A percentile compares a stretch with the other conserved stretches of the same genome.
phyloP scores from a whole-genome alignment of 106 monocot genomes.

The Alisma plantagoaquatica region DNA sequence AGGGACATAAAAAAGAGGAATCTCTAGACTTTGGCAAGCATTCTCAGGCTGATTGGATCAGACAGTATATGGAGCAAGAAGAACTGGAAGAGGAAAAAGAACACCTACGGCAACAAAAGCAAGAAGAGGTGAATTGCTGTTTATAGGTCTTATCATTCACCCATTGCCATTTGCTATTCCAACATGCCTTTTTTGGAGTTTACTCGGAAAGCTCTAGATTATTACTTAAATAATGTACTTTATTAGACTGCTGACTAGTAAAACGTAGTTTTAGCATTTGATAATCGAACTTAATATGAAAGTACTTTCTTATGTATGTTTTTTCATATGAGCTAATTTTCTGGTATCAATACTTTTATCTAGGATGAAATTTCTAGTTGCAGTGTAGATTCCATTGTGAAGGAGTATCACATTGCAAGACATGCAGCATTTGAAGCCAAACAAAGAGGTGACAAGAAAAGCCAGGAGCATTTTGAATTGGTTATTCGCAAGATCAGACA shows the following conservation, averaged over 20 bases:
- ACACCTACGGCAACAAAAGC: constrained; percentile 12
- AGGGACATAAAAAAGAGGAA: constrained; percentile 23
- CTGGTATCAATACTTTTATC: neutral
- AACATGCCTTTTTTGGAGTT: too few relatives aligned
- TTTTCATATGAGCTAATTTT: neutral
- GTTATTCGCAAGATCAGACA: constrained; percentile 51
- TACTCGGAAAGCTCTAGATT: too few relatives aligned
- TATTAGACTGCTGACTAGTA: too few relatives aligned
- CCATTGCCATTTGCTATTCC: too few relatives aligned
- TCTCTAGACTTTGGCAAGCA: constrained; percentile 53
- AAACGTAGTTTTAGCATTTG: too few relatives aligned
- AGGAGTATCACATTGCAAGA: constrained; percentile 61
- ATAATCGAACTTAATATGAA: too few relatives aligned
- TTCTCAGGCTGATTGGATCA: constrained; percentile 85
- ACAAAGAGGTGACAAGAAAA: constrained; percentile 46
- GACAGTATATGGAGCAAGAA: constrained; percentile 66
- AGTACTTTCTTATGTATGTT: neutral
- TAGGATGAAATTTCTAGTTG: constrained; percentile 42
- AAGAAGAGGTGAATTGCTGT: constrained; percentile 3
- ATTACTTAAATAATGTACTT: too few relatives aligned
- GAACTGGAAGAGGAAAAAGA: constrained; percentile 41
- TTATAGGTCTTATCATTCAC: too few relatives aligned
- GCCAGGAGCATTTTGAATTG: constrained; percentile 34
- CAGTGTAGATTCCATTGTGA: constrained; percentile 32
- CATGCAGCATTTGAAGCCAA: constrained; percentile 69